Evolutionary conservation across 208 protist species (phyloP).

Genomic region (Porcisia hertigi): DNA sequence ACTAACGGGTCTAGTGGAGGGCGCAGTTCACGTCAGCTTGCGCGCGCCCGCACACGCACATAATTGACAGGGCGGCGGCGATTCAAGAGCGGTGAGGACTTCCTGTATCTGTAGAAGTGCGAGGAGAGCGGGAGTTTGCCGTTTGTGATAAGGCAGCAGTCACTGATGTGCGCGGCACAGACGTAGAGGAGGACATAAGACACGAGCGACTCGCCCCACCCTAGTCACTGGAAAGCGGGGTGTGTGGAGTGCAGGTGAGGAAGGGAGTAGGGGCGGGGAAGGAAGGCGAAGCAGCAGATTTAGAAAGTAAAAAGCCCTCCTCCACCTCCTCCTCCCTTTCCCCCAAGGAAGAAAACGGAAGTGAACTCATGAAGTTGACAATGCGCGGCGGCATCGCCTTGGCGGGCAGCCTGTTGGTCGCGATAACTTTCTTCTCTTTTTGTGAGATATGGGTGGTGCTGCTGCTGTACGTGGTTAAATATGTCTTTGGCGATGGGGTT

Average conservation of each 20-base stretch:
- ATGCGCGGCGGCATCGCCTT: slow-evolving; percentile 35
- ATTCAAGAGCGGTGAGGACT: no score
- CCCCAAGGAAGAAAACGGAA: background rate
- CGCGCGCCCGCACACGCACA: no score
- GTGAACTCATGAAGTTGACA: slow-evolving; percentile 31
- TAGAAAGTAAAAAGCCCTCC: background rate
- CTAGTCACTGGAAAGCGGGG: no score
- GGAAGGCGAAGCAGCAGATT: background rate
- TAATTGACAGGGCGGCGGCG: no score
- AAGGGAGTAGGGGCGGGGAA: background rate
- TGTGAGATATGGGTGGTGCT: slow-evolving; percentile 27
- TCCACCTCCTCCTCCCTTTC: background rate
- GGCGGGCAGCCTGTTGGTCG: slow-evolving; percentile 19
- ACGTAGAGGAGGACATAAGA: no score
- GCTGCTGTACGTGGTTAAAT: slow-evolving; percentile 29
- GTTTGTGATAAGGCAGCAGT: no score
- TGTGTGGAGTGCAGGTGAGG: no score
- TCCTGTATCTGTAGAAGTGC: no score
- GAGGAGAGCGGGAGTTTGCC: no score
- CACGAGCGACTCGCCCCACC: no score
- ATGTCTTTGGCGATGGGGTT: slow-evolving; percentile 30
- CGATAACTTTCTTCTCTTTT: slow-evolving; percentile 22
- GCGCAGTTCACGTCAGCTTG: no score
- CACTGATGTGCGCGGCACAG: no score
- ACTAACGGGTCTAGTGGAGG: background rate